Conservation (phyloP, 2,329 filamentous ascomycete genomes). For the Clathrospora elynae region DNA sequence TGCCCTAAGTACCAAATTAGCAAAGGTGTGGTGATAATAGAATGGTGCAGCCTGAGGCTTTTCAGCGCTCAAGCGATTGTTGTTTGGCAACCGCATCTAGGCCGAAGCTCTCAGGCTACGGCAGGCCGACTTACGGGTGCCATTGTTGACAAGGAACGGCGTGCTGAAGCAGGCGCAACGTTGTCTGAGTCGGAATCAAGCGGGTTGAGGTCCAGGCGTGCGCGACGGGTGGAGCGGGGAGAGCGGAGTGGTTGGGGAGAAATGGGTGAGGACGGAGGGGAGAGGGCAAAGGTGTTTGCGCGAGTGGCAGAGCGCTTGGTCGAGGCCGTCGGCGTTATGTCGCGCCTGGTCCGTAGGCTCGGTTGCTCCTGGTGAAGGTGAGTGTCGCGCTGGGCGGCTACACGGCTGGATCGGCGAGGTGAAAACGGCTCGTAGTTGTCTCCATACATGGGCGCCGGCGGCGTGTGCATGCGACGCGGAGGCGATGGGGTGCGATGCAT, state of each 20-base stretch:
- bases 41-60: not conserved
- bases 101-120: slow-evolving; percentile 9
- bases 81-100: slow-evolving; percentile 3
- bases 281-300: slow-evolving; percentile 56
- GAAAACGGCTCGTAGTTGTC: slow-evolving; percentile 76
- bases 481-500: slow-evolving; percentile 65
- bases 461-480: slow-evolving; percentile 64
- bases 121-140: slow-evolving; percentile 29
- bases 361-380: slow-evolving; percentile 34
- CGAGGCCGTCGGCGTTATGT: slow-evolving; percentile 39
- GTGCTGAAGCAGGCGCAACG: slow-evolving; percentile 32
- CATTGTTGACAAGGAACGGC: slow-evolving; percentile 35
- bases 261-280: slow-evolving; percentile 50
- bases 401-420: slow-evolving; percentile 67
- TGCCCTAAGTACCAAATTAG: slow-evolving; percentile 47
- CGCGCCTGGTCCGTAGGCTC: slow-evolving; percentile 33
- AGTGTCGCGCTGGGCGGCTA: slow-evolving; percentile 60
- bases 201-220: slow-evolving; percentile 24
- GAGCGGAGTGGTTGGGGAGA: slow-evolving; percentile 41
- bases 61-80: slow-evolving; percentile 1
- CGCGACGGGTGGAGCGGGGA: slow-evolving; percentile 41
- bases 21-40: not conserved
- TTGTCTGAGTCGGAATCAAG: slow-evolving; percentile 42
- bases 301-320: slow-evolving; percentile 32
- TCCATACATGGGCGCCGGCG: slow-evolving; percentile 70